Percentiles rank a stretch among this genome's conserved stretches.
Conservation (phyloP, 495 filamentous ascomycete genomes). For the Podospora sp. region DNA sequence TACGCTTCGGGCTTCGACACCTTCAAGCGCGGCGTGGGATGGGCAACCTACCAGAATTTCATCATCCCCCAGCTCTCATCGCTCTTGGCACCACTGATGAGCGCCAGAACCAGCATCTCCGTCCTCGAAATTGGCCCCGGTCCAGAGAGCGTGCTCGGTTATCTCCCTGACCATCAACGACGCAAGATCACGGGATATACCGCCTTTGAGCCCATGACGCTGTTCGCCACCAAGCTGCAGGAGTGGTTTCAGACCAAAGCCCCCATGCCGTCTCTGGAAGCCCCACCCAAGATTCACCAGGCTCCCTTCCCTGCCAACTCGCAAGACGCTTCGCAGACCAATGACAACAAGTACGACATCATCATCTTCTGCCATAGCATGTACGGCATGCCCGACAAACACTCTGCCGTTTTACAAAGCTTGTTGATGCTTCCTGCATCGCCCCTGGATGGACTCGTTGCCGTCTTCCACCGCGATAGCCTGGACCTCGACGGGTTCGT, state of each 20-base stretch:
- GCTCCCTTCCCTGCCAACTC: constrained; percentile 46
- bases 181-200: constrained; percentile 53
- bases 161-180: constrained; percentile 51
- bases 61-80: constrained; percentile 59
- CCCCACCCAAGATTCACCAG: constrained; percentile 47
- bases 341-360: constrained; percentile 54
- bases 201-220: constrained; percentile 60
- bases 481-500: constrained; percentile 54
- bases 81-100: constrained; percentile 52
- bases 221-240: constrained; percentile 53
- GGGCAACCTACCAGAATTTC: constrained; percentile 57
- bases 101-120: constrained; percentile 51
- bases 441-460: constrained; percentile 52
- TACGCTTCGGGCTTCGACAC: constrained; percentile 58
- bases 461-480: constrained; percentile 58
- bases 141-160: constrained; percentile 56
- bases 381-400: constrained; percentile 61
- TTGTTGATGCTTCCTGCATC: constrained; percentile 54
- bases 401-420: constrained; percentile 50
- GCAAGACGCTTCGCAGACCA: too few relatives aligned
- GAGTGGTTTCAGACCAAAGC: constrained; percentile 47
- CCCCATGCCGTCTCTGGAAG: constrained; percentile 54
- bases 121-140: constrained; percentile 65
- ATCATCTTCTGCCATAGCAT: constrained; percentile 67
- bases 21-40: constrained; percentile 47